Conservation (phyloP, 345 rosid species). For the Alliaria petiolata region DNA sequence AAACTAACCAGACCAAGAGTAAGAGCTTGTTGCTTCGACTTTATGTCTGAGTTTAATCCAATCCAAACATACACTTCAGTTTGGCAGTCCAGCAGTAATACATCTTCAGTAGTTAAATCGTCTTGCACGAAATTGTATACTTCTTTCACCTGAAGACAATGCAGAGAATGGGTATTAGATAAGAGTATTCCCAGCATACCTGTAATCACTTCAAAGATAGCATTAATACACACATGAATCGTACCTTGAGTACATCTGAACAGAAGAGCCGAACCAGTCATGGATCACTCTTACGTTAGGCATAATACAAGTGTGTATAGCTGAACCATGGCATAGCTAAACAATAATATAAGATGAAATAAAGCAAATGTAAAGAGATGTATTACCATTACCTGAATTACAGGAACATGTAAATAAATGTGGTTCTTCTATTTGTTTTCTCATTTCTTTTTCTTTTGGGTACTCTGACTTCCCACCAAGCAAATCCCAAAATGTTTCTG, state of each 20-base stretch:
- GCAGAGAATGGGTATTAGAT: slow-evolving; percentile 2
- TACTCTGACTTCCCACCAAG: slow-evolving; percentile 82
- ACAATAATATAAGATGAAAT: slow-evolving; percentile 34
- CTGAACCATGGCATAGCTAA: slow-evolving; percentile 46
- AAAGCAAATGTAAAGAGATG: slow-evolving; percentile 27
- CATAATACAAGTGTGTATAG: slow-evolving; percentile 36
- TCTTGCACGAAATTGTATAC: slow-evolving; percentile 83
- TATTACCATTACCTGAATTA: slow-evolving; percentile 46
- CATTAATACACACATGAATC: slow-evolving; percentile 3
- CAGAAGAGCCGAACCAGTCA: slow-evolving; percentile 40
- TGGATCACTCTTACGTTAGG: slow-evolving; percentile 45
- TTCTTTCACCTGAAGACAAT: slow-evolving; percentile 58
- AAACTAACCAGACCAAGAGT: slow-evolving; percentile 56
- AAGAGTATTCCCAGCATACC: background rate
- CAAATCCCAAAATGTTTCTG: slow-evolving; percentile 70
- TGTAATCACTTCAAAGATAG: slow-evolving; percentile 4
- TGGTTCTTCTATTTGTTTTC: slow-evolving; percentile 57
- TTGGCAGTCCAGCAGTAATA: slow-evolving; percentile 59
- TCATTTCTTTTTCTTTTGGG: slow-evolving; percentile 55
- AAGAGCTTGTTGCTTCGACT: slow-evolving; percentile 51
- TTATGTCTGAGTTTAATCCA: slow-evolving; percentile 51
- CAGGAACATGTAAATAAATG: slow-evolving; percentile 46
- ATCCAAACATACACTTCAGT: slow-evolving; percentile 67
- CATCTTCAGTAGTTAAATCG: slow-evolving; percentile 86
- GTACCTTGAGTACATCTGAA: slow-evolving; percentile 82